These are phyloP conservation scores for Mortierella sp. DNA, from an alignment of 371 early-diverging fungal genomes.

Conservation along the genomic window DNA sequence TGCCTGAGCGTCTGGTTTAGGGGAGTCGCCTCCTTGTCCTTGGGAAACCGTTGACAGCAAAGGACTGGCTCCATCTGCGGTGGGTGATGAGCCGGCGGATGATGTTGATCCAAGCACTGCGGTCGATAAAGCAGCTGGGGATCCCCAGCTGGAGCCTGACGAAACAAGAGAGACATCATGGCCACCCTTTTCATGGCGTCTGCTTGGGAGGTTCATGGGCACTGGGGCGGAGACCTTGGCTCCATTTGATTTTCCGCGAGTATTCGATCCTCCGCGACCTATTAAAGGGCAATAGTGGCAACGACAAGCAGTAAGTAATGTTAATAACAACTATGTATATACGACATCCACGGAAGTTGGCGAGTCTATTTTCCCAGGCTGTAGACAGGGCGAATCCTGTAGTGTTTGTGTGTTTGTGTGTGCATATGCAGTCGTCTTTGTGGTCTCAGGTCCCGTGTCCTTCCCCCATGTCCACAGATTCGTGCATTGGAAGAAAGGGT, in stretches of 20 bases:
- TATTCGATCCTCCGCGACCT: slow-evolving; percentile 36
- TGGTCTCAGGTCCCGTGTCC: slow-evolving; percentile 9
- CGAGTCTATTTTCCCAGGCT: slow-evolving; percentile 4
- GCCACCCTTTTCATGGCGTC: slow-evolving; percentile 41
- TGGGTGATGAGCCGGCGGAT: slow-evolving; percentile 37
- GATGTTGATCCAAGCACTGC: slow-evolving; percentile 27
- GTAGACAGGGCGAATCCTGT: background rate
- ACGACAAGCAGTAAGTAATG: background rate
- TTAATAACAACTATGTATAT: background rate
- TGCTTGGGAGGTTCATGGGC: slow-evolving; percentile 55
- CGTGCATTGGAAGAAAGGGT: background rate
- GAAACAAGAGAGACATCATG: slow-evolving; percentile 36
- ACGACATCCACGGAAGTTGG: background rate
- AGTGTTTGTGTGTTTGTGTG: background rate
- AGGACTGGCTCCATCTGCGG: slow-evolving; percentile 28
- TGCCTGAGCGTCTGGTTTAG: slow-evolving; percentile 25
- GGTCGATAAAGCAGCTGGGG: slow-evolving; percentile 32
- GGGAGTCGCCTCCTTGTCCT: slow-evolving; percentile 25
- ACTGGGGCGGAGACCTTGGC: slow-evolving; percentile 47
- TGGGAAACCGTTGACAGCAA: slow-evolving; percentile 12
- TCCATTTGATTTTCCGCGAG: slow-evolving; percentile 33
- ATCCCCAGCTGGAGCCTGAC: slow-evolving; percentile 51
- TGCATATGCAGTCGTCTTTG: slow-evolving; percentile 6
- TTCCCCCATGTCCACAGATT: background rate
- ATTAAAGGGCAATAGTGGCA: background rate